These are phyloP conservation scores for Lippia alba DNA, from an alignment of 305 asterid genomes.

Conservation along the genomic window DNA sequence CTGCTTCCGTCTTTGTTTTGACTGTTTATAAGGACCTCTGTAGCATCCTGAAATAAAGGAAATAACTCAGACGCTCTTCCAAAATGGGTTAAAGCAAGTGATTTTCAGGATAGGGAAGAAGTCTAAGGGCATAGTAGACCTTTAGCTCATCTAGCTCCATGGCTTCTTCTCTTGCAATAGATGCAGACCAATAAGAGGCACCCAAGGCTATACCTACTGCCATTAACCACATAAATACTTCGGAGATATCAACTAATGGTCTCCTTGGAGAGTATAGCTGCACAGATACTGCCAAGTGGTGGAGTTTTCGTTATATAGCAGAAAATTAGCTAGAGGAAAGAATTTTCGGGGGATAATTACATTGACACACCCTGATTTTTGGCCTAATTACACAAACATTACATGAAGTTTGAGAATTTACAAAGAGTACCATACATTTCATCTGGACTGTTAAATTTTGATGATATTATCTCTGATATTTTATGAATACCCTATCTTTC, in stretches of 20 bases:
- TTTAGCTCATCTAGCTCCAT: slow-evolving; percentile 81
- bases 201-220: slow-evolving; percentile 89
- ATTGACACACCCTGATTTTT: too few species aligned
- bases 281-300: slow-evolving; percentile 61
- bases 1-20: slow-evolving; percentile 55
- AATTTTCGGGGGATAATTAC: too few species aligned
- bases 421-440: too few species aligned
- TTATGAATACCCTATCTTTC: too few species aligned
- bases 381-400: too few species aligned
- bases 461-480: too few species aligned
- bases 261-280: slow-evolving; percentile 93
- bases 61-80: too few species aligned
- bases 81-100: background rate
- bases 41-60: slow-evolving; percentile 59
- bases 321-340: too few species aligned
- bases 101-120: slow-evolving; percentile 6
- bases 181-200: slow-evolving; percentile 95
- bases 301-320: slow-evolving; percentile 25
- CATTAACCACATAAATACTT: slow-evolving; percentile 94
- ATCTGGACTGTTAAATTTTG: too few species aligned
- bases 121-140: slow-evolving; percentile 47
- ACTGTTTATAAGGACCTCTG: slow-evolving; percentile 57
- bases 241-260: slow-evolving; percentile 89
- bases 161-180: slow-evolving; percentile 89
- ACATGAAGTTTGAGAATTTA: too few species aligned